These are phyloP conservation scores for Chlorella sp. DNA, from an alignment of 139 green algal species.

Conservation along the genomic window DNA sequence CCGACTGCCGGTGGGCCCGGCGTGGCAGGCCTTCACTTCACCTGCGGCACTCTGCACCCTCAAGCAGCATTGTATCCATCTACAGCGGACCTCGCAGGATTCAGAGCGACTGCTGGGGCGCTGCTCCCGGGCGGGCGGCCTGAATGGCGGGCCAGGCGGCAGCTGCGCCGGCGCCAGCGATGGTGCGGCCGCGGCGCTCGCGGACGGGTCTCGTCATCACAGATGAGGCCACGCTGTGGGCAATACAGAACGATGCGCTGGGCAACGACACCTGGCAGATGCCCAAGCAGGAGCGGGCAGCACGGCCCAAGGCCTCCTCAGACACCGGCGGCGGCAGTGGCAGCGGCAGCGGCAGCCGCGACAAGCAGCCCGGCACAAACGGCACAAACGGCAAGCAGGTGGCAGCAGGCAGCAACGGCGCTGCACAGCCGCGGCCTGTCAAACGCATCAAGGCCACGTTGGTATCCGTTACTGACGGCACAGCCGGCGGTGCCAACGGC, in stretches of 20 bases:
- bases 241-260: constrained; percentile 10
- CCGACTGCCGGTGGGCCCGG: too few relatives aligned
- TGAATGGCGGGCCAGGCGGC: neutral
- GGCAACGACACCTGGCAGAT: neutral
- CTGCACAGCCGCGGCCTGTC: neutral
- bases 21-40: too few relatives aligned
- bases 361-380: neutral
- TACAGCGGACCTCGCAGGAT: too few relatives aligned
- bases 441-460: constrained; percentile 21
- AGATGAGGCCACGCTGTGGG: constrained; percentile 10
- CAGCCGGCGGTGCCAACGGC: neutral
- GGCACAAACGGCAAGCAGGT: neutral
- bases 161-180: neutral
- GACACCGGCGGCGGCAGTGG: neutral
- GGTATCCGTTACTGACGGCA: neutral
- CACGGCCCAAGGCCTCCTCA: neutral
- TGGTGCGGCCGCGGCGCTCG: neutral
- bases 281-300: neutral
- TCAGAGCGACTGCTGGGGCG: too few relatives aligned
- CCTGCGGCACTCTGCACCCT: too few relatives aligned
- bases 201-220: constrained; percentile 6
- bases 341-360: neutral
- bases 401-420: neutral
- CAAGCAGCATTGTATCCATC: too few relatives aligned
- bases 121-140: too few relatives aligned